Conservation (phyloP, 805 yeast species). For the Starmerella lactis-condensi region DNA sequence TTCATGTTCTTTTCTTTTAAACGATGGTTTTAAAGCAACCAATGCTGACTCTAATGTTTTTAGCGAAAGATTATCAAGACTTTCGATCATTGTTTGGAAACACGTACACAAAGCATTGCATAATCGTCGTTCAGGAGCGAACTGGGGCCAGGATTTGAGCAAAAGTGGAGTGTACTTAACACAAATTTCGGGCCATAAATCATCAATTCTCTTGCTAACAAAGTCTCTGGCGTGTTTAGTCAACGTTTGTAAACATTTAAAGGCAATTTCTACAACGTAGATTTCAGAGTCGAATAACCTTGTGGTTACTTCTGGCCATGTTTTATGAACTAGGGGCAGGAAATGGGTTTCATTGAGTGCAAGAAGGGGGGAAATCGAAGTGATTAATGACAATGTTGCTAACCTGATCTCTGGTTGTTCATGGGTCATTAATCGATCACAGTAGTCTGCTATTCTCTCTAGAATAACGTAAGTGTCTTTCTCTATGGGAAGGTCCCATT, state of each 20-base stretch:
- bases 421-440: constrained; percentile 52
- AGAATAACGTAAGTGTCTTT: constrained; percentile 38
- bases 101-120: constrained; percentile 4
- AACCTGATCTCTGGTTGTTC: constrained; percentile 38
- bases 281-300: constrained; percentile 21
- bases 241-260: constrained; percentile 19
- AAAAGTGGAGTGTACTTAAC: constrained; percentile 1
- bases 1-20: constrained; percentile 9
- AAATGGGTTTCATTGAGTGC: constrained; percentile 31
- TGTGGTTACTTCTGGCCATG: constrained; percentile 32
- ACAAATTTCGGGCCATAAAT: constrained; percentile 12
- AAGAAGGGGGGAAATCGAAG: constrained; percentile 32
- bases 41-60: constrained; percentile 7
- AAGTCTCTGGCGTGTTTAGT: constrained; percentile 21
- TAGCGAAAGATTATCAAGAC: constrained; percentile 5
- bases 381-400: constrained; percentile 36
- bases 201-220: constrained; percentile 21
- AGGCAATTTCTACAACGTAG: constrained; percentile 20
- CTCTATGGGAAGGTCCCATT: constrained; percentile 57
- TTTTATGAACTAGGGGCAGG: constrained; percentile 33
- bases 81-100: constrained; percentile 2
- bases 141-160: constrained; percentile 13
- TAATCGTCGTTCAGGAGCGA: constrained; percentile 9
- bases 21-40: constrained; percentile 6
- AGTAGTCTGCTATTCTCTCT: constrained; percentile 45